A percentile compares a stretch with the other conserved stretches of the same genome.
These are phyloP conservation scores for Colletotrichum scovillei DNA, from an alignment of 2,329 filamentous ascomycete genomes.

Conservation along the genomic window DNA sequence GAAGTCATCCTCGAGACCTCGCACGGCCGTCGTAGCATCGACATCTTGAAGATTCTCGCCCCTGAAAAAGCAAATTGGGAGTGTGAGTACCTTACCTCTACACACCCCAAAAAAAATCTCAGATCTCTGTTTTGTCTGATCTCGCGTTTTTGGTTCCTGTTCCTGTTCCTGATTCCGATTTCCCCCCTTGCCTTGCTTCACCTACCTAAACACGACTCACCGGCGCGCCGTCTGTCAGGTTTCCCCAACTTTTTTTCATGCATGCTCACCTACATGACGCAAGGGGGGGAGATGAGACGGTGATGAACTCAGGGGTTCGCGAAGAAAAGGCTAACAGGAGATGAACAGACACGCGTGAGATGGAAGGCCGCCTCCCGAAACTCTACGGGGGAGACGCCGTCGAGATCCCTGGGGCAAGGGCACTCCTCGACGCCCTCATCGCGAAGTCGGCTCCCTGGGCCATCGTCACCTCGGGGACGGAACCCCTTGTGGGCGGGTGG, in stretches of 20 bases:
- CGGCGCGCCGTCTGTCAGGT: background rate
- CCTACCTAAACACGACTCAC: background rate
- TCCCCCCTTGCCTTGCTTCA: slow-evolving; percentile 29
- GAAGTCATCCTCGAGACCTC: slow-evolving; percentile 88
- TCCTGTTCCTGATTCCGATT: background rate
- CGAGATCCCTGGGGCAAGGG: slow-evolving; percentile 86
- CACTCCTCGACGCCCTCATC: slow-evolving; percentile 76
- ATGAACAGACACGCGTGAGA: slow-evolving; percentile 76
- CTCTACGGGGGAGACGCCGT: slow-evolving; percentile 81
- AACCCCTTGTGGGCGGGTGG: slow-evolving; percentile 78
- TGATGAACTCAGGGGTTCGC: background rate
- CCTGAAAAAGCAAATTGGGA: slow-evolving; percentile 93
- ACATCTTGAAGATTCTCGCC: slow-evolving; percentile 82
- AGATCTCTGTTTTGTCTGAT: slow-evolving; percentile 9
- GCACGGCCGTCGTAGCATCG: slow-evolving; percentile 90
- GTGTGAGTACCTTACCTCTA: slow-evolving; percentile 68
- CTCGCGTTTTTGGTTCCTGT: background rate
- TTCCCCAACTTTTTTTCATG: background rate
- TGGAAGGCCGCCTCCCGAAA: slow-evolving; percentile 83
- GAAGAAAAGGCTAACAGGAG: slow-evolving; percentile 9
- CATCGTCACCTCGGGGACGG: slow-evolving; percentile 83
- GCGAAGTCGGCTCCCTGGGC: slow-evolving; percentile 78
- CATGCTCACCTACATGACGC: background rate
- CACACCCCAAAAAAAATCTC: background rate
- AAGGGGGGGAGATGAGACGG: background rate